A percentile compares a stretch with the other conserved stretches of the same genome.
phyloP scores from a whole-genome alignment of 306 rosid genomes.

The Inga laurina region DNA sequence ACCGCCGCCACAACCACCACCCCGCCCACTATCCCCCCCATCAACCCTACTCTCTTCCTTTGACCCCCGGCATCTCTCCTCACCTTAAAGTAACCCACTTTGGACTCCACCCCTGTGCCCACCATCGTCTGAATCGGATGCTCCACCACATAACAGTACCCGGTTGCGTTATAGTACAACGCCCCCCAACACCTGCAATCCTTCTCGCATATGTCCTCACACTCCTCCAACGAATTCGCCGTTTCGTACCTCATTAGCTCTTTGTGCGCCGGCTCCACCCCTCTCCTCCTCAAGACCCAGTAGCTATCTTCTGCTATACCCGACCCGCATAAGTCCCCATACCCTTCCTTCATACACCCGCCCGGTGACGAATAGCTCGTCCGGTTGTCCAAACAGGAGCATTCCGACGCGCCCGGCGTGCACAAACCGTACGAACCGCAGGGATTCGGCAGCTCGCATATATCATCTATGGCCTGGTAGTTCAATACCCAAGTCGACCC shows the following conservation, averaged over 20 bases:
- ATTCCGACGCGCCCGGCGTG: conserved; percentile 53
- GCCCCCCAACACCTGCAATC: conserved; percentile 92
- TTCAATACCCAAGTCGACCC: conserved; percentile 53
- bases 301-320: conserved; percentile 35
- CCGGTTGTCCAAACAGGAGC: conserved; percentile 68
- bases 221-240: conserved; percentile 52
- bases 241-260: conserved; percentile 45
- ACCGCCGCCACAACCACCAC: conserved; percentile 27
- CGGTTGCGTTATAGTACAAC: conserved; percentile 53
- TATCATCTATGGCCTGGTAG: conserved; percentile 57
- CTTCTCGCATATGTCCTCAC: conserved; percentile 58
- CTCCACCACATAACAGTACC: conserved; percentile 71
- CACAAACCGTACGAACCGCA: conserved; percentile 92
- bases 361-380: conserved; percentile 46
- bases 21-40: neutral
- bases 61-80: conserved; percentile 31
- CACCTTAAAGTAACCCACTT: conserved; percentile 83
- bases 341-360: conserved; percentile 36
- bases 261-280: conserved; percentile 70
- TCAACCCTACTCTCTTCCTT: conserved; percentile 36
- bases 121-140: conserved; percentile 62
- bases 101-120: conserved; percentile 54
- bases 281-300: conserved; percentile 51
- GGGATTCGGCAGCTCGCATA: conserved; percentile 69
- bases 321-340: conserved; percentile 52